Conservation (phyloP, 2,329 filamentous ascomycete genomes). For the Penicillium sp. region DNA sequence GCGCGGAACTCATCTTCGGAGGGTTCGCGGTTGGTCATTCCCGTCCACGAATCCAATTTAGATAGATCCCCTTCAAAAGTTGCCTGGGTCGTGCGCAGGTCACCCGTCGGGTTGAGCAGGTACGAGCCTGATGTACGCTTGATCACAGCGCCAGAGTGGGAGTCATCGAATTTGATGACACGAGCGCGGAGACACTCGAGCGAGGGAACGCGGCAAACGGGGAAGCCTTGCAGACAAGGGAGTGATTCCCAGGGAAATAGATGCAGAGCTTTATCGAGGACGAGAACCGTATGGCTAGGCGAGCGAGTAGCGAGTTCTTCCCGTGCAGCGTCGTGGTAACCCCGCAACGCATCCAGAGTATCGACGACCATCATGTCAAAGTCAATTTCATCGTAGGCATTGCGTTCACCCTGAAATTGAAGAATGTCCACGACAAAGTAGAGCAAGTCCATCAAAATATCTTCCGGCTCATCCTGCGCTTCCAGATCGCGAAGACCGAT, state of each 20-base stretch:
- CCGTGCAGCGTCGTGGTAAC: constrained; percentile 66
- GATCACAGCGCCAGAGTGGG: constrained; percentile 24
- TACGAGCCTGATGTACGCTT: constrained; percentile 57
- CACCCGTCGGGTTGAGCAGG: constrained; percentile 86
- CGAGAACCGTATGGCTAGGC: constrained; percentile 74
- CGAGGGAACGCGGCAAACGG: constrained; percentile 86
- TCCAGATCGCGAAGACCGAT: constrained; percentile 78
- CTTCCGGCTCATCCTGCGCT: constrained; percentile 76
- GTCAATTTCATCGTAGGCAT: constrained; percentile 97
- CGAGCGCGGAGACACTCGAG: constrained; percentile 79
- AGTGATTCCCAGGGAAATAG: constrained; percentile 95
- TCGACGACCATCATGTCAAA: constrained; percentile 91
- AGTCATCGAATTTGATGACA: constrained; percentile 58
- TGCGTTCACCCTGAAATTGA: constrained; percentile 93
- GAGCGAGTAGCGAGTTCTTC: constrained; percentile 39
- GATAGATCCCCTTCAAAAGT: constrained; percentile 72
- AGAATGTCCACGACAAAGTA: constrained; percentile 97
- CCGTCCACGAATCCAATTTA: constrained; percentile 62
- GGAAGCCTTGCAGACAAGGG: constrained; percentile 76
- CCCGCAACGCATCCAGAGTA: constrained; percentile 78
- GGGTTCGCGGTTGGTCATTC: constrained; percentile 70
- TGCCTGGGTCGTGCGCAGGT: constrained; percentile 77
- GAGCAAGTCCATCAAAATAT: constrained; percentile 85
- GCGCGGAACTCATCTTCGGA: constrained; percentile 75
- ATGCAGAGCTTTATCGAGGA: constrained; percentile 89